A percentile compares a stretch with the other conserved stretches of the same genome.
Conservation (phyloP, 1,139 yeast species). For the Lodderomyces pseudojiufengensis region DNA sequence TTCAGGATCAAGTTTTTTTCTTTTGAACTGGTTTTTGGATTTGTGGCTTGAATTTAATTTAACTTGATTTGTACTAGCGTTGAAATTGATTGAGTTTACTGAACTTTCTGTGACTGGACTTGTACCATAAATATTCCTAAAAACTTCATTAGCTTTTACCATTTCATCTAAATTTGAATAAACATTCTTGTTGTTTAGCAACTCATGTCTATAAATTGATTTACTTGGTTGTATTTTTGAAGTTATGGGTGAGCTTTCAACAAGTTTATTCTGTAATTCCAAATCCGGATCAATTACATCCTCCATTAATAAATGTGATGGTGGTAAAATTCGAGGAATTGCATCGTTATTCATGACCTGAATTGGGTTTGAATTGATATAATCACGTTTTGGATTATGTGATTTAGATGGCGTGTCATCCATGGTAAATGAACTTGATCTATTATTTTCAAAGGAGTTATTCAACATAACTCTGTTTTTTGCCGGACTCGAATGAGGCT, state of each 20-base stretch:
- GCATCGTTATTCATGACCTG: constrained; percentile 3
- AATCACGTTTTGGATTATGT: no score
- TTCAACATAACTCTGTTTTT: no score
- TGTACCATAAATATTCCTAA: constrained; percentile 12
- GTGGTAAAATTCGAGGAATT: constrained; percentile 2
- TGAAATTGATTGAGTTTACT: constrained; percentile 3
- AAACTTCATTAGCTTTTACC: constrained; percentile 9
- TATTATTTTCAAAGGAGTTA: no score
- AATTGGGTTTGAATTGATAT: neutral
- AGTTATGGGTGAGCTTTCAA: constrained; percentile 3
- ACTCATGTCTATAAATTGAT: no score
- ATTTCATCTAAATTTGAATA: constrained; percentile 13
- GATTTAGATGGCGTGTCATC: constrained; percentile 4
- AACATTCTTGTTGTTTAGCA: neutral
- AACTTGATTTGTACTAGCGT: no score
- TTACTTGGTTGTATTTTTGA: no score
- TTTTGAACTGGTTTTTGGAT: no score
- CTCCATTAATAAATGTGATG: no score
- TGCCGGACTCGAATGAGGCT: no score
- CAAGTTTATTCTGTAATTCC: no score
- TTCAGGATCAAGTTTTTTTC: neutral
- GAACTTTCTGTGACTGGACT: constrained; percentile 8
- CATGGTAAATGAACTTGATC: constrained; percentile 1
- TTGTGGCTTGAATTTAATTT: no score
- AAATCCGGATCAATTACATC: no score